Percentiles rank a stretch among this genome's conserved stretches.
These are phyloP conservation scores for Schizophyllum commune DNA, from an alignment of 1,284 basidiomycete species.

Conservation along the genomic window DNA sequence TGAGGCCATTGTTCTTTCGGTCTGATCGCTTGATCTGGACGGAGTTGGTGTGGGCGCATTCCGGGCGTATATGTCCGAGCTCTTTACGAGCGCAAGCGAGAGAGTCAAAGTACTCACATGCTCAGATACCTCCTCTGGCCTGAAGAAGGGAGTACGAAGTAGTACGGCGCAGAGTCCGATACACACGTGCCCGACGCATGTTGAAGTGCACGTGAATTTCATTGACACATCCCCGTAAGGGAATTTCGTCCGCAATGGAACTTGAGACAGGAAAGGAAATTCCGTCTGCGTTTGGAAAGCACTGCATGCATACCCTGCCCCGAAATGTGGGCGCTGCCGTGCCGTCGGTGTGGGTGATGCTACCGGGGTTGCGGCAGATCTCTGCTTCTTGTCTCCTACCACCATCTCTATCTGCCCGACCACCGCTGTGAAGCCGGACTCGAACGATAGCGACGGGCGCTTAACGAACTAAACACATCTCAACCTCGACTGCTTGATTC, in stretches of 20 bases:
- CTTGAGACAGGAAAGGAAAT: not conserved
- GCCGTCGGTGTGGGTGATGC: not conserved
- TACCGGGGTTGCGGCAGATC: too few relatives aligned
- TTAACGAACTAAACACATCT: not conserved
- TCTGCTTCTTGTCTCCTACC: not conserved
- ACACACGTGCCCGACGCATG: not conserved
- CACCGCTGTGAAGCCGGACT: too few relatives aligned
- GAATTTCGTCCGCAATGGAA: not conserved
- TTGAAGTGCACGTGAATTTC: not conserved
- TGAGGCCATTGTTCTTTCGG: not conserved
- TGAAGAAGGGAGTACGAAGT: not conserved
- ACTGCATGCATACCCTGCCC: not conserved
- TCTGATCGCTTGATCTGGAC: not conserved
- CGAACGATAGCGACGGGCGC: not conserved
- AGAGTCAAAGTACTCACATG: not conserved
- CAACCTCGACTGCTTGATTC: not conserved
- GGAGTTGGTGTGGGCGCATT: not conserved
- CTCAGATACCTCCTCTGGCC: not conserved
- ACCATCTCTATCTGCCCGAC: not conserved
- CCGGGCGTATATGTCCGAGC: not conserved
- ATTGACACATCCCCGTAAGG: not conserved
- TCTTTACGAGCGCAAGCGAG: not conserved
- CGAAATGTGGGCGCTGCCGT: not conserved
- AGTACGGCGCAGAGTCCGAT: not conserved
- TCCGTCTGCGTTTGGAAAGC: not conserved